A percentile compares a stretch with the other conserved stretches of the same genome.
phyloP scores from a whole-genome alignment of 495 filamentous ascomycete species.

The Pseudoneurospora amorphoporcata region DNA sequence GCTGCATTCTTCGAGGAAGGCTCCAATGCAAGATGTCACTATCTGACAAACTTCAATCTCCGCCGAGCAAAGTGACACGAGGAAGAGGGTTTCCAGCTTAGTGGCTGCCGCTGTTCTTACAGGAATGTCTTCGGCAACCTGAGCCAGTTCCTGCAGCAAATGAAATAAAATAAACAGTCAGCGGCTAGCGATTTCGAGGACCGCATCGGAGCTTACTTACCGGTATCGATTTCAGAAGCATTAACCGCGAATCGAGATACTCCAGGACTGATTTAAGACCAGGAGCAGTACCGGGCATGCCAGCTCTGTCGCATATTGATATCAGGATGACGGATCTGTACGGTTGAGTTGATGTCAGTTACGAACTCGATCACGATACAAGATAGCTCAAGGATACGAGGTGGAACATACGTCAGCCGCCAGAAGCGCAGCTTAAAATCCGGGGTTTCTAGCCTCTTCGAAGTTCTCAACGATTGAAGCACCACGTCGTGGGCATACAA shows the following conservation, averaged over 20 bases:
- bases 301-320: slow-evolving; percentile 39
- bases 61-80: slow-evolving; percentile 51
- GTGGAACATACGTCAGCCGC: slow-evolving; percentile 39
- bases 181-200: background rate
- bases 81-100: slow-evolving; percentile 47
- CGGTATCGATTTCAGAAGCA: slow-evolving; percentile 36
- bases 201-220: slow-evolving; percentile 16
- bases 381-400: background rate
- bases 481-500: slow-evolving; percentile 33
- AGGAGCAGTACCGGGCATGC: slow-evolving; percentile 28
- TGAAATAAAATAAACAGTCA: background rate
- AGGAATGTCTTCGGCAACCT: slow-evolving; percentile 37
- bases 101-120: slow-evolving; percentile 37
- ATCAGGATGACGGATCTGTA: slow-evolving; percentile 38
- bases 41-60: slow-evolving; percentile 52
- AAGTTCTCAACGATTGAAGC: slow-evolving; percentile 25
- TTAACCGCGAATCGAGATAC: slow-evolving; percentile 40
- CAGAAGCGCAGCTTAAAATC: slow-evolving; percentile 39
- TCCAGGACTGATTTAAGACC: slow-evolving; percentile 38
- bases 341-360: slow-evolving; percentile 9
- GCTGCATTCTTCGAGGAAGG: slow-evolving; percentile 50
- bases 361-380: background rate
- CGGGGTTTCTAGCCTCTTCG: slow-evolving; percentile 28
- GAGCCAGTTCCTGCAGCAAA: slow-evolving; percentile 32
- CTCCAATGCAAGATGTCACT: slow-evolving; percentile 50